Evolutionary conservation across 768 basidiomycete species (phyloP).

Genomic region (Atractiella rhizophila): DNA sequence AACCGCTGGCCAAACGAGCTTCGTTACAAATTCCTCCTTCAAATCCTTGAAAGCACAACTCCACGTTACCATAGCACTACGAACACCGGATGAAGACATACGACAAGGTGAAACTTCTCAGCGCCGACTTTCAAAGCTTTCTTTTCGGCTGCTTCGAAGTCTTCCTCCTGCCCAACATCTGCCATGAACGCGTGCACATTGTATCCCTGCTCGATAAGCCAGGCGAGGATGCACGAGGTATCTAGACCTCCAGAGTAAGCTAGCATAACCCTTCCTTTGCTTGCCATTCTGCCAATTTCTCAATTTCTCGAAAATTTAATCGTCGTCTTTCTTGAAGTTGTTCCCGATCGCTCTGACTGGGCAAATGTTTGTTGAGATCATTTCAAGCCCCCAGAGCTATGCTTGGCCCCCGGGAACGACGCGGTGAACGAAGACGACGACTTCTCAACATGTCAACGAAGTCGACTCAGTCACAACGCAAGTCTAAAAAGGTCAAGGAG

Average conservation of each 20-base stretch:
- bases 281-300: no score
- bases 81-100: constrained; percentile 19
- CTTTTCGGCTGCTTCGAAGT: constrained; percentile 68
- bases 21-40: constrained; percentile 77
- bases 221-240: constrained; percentile 95
- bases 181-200: constrained; percentile 95
- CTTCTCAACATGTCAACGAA: no score
- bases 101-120: constrained; percentile 83
- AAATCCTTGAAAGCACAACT: constrained; percentile 36
- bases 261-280: constrained; percentile 40
- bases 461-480: no score
- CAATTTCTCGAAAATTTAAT: no score
- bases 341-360: no score
- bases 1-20: constrained; percentile 91
- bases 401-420: no score
- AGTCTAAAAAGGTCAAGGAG: no score
- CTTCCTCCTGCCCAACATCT: constrained; percentile 49
- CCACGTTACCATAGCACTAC: background rate
- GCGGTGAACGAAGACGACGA: no score
- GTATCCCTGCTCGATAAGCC: constrained; percentile 95
- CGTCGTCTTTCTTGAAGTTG: no score
- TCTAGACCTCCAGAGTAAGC: constrained; percentile 98
- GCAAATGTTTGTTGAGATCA: no score
- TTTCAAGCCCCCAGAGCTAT: no score
- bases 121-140: constrained; percentile 81